Conservation (phyloP, 2,329 filamentous ascomycete genomes). For the Pseudogymnoascus sp. region DNA sequence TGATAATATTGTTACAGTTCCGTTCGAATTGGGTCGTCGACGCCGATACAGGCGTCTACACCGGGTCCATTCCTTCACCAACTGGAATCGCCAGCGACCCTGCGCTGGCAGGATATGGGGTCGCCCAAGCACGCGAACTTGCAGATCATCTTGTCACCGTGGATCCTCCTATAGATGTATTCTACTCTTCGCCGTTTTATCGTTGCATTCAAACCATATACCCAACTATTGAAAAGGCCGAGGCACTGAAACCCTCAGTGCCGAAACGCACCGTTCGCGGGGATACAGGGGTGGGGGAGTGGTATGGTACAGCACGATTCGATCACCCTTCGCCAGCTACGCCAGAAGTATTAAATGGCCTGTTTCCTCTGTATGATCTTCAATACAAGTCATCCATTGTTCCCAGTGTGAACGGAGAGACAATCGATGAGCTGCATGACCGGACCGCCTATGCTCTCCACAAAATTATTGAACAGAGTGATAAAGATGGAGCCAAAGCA, state of each 20-base stretch:
- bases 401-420: constrained; percentile 70
- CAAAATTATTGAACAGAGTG: constrained; percentile 63
- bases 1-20: constrained; percentile 49
- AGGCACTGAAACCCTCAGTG: constrained; percentile 17
- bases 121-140: constrained; percentile 73
- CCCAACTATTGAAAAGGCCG: constrained; percentile 52
- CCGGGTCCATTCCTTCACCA: constrained; percentile 63
- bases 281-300: constrained; percentile 64
- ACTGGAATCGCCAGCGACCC: constrained; percentile 86
- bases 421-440: constrained; percentile 69
- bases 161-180: constrained; percentile 58
- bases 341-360: constrained; percentile 48
- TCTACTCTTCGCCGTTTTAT: constrained; percentile 84
- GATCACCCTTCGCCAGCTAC: constrained; percentile 72
- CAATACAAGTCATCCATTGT: constrained; percentile 57
- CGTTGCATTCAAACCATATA: constrained; percentile 77
- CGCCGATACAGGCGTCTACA: constrained; percentile 69
- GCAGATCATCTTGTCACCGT: constrained; percentile 54
- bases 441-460: constrained; percentile 64
- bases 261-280: constrained; percentile 38
- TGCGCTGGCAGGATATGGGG: constrained; percentile 76
- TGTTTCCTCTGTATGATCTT: constrained; percentile 54
- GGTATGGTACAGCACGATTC: constrained; percentile 83
- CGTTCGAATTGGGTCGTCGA: constrained; percentile 86
- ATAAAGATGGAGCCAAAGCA: constrained; percentile 58